phyloP scores from a whole-genome alignment of 1,284 basidiomycete genomes.

The Tilletiaria anomala region DNA sequence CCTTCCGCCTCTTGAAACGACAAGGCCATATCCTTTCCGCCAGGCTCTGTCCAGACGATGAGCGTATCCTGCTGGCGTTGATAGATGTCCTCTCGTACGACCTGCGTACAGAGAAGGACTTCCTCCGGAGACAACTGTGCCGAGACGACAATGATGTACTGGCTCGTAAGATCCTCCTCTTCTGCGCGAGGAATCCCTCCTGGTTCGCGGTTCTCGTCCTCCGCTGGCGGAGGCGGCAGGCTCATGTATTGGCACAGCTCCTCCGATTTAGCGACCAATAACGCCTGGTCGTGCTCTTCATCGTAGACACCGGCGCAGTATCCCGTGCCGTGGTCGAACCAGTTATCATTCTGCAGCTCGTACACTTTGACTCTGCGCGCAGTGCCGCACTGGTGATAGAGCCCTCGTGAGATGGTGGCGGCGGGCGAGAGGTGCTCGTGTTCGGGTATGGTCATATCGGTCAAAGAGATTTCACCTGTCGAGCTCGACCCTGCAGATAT shows the following conservation, averaged over 20 bases:
- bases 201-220: constrained; percentile 31
- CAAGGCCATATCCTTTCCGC: constrained; percentile 84
- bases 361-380: constrained; percentile 37
- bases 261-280: constrained; percentile 32
- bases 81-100: constrained; percentile 37
- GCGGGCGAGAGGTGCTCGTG: constrained; percentile 20
- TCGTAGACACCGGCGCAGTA: constrained; percentile 39
- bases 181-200: constrained; percentile 2
- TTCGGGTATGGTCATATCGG: no score
- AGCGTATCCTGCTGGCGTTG: constrained; percentile 57
- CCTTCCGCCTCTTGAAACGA: constrained; percentile 95
- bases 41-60: constrained; percentile 96
- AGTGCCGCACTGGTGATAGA: constrained; percentile 36
- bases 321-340: constrained; percentile 36
- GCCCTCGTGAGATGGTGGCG: constrained; percentile 29
- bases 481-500: no score
- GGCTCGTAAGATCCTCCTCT: constrained; percentile 5
- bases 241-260: constrained; percentile 22
- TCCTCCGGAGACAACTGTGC: constrained; percentile 32
- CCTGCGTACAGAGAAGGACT: constrained; percentile 26
- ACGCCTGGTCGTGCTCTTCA: constrained; percentile 30
- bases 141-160: constrained; percentile 32
- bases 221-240: constrained; percentile 27
- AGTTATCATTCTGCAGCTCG: constrained; percentile 31
- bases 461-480: no score